Conservation (phyloP, 148 eudicot species). For the Selenicereus undatus region DNA sequence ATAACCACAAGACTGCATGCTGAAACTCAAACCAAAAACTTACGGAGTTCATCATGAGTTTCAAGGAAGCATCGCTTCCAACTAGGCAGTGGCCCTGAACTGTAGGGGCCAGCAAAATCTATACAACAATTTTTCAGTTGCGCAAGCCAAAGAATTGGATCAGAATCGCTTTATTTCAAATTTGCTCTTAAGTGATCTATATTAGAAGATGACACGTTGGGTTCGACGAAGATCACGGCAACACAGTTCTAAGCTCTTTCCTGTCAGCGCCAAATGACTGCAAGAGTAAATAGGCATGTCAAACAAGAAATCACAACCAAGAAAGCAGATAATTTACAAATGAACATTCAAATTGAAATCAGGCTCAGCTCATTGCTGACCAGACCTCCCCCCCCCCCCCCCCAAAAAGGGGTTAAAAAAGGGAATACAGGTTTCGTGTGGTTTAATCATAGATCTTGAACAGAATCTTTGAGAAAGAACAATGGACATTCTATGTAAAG, state of each 20-base stretch:
- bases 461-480: neutral
- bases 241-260: conserved; percentile 66
- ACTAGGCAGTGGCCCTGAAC: conserved; percentile 1
- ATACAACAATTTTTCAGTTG: conserved; percentile 21
- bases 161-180: conserved; percentile 15
- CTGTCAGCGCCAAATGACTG: conserved; percentile 94
- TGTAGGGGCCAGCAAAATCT: neutral
- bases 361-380: too few relatives aligned
- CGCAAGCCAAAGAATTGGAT: conserved; percentile 23
- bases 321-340: neutral
- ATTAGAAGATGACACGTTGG: neutral
- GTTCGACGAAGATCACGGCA: conserved; percentile 42
- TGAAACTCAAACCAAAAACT: neutral
- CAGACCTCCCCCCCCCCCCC: too few relatives aligned
- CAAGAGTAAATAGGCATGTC: neutral
- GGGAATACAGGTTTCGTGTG: too few relatives aligned
- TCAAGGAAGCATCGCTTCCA: neutral
- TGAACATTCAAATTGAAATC: neutral
- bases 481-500: neutral
- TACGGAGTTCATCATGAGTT: neutral
- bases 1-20: neutral
- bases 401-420: too few relatives aligned
- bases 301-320: neutral
- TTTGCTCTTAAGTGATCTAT: neutral
- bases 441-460: neutral